Evolutionary conservation across 2,329 filamentous ascomycete species (phyloP).

Genomic region (Hypoxylon sp.): DNA sequence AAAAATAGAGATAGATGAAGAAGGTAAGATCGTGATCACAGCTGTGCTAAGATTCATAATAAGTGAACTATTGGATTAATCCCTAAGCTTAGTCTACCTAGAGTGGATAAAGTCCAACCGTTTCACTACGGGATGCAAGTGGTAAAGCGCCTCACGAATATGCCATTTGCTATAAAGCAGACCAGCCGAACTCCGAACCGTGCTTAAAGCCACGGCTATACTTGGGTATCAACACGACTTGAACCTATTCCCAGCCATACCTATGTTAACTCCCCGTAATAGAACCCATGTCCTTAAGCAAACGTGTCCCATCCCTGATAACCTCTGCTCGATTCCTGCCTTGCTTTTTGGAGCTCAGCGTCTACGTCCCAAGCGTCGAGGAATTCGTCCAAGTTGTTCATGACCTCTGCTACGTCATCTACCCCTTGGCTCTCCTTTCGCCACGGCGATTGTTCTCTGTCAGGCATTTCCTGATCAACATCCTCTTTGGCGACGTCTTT

Average conservation of each 20-base stretch:
- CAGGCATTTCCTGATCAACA: conserved; percentile 26
- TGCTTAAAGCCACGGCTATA: background rate
- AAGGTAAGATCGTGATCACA: background rate
- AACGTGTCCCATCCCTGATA: conserved; percentile 8
- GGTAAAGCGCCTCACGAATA: background rate
- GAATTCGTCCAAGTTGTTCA: conserved; percentile 64
- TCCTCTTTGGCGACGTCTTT: conserved; percentile 24
- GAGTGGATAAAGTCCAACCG: background rate
- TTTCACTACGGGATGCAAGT: background rate
- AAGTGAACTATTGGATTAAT: background rate
- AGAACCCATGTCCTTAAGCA: conserved; percentile 4
- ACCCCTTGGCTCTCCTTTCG: conserved; percentile 48
- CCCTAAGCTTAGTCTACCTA: background rate
- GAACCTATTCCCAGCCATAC: conserved; percentile 8
- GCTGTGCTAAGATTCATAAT: background rate
- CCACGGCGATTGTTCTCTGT: conserved; percentile 52
- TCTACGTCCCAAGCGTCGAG: conserved; percentile 60
- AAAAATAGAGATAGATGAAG: background rate
- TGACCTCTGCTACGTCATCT: conserved; percentile 64
- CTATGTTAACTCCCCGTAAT: conserved; percentile 10
- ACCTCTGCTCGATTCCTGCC: conserved; percentile 19
- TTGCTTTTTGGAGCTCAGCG: conserved; percentile 55
- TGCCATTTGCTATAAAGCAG: background rate
- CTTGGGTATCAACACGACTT: conserved; percentile 33
- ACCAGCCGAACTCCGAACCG: conserved; percentile 25